Conservation (phyloP, 1,139 yeast genomes). For the Nakaseomyces bracarensis region DNA sequence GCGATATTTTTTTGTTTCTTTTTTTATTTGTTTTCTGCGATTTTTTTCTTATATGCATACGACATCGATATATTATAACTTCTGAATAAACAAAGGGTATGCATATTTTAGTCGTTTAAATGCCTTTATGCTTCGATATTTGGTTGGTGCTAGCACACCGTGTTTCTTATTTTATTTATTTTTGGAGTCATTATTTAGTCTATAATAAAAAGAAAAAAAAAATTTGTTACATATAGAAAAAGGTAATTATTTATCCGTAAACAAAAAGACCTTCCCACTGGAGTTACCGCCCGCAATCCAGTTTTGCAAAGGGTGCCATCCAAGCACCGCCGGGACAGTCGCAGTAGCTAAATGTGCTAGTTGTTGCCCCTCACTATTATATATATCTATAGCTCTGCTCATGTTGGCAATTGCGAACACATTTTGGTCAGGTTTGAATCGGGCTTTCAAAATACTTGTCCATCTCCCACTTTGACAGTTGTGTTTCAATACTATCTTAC, state of each 20-base stretch:
- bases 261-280: constrained; percentile 79
- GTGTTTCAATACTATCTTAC: constrained; percentile 54
- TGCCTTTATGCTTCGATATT: too few species aligned
- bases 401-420: constrained; percentile 89
- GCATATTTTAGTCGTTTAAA: too few species aligned
- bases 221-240: background rate
- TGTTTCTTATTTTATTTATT: too few species aligned
- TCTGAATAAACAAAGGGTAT: too few species aligned
- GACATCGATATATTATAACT: too few species aligned
- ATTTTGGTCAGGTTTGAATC: constrained; percentile 71
- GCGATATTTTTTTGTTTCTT: background rate
- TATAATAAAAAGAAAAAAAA: background rate
- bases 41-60: too few species aligned
- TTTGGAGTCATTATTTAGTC: too few species aligned
- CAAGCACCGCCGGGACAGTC: constrained; percentile 76
- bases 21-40: too few species aligned
- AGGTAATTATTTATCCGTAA: constrained; percentile 22
- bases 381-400: constrained; percentile 80
- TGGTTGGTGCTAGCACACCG: too few species aligned
- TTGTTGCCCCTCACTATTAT: constrained; percentile 65
- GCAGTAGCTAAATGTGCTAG: constrained; percentile 75
- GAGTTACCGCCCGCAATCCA: constrained; percentile 95
- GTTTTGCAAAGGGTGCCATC: constrained; percentile 75
- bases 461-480: constrained; percentile 95
- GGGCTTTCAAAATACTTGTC: constrained; percentile 84